phyloP scores from a whole-genome alignment of 176 grass and related monocot species.

The Lolium multiflorum region DNA sequence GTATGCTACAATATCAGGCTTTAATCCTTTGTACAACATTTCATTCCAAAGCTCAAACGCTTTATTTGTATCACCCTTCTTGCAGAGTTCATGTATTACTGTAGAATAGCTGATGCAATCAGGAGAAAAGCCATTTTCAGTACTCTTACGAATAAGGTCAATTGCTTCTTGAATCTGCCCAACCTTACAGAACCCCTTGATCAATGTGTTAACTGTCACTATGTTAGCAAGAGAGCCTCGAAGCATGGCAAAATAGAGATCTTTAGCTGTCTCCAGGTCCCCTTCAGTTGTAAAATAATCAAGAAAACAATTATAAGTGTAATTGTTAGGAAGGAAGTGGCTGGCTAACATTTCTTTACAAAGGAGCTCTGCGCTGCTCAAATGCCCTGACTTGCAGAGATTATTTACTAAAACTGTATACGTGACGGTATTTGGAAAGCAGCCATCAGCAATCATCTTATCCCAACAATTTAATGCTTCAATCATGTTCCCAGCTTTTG shows the following conservation, averaged over 20 bases:
- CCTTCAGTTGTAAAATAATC: conserved; percentile 32
- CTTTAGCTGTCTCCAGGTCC: conserved; percentile 20
- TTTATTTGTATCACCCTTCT: conserved; percentile 27
- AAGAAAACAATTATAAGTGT: conserved; percentile 29
- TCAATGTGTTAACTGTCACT: conserved; percentile 27
- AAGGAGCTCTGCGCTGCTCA: conserved; percentile 16
- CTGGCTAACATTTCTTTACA: conserved; percentile 29
- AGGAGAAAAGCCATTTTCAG: not conserved
- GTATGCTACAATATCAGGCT: conserved; percentile 30
- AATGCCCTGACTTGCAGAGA: conserved; percentile 31
- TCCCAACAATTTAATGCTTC: conserved; percentile 22
- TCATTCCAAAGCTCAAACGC: conserved; percentile 33
- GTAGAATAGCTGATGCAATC: conserved; percentile 29
- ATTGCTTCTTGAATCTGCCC: conserved; percentile 31
- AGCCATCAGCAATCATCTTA: conserved; percentile 25
- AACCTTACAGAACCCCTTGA: conserved; percentile 29
- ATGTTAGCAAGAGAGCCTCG: conserved; percentile 28
- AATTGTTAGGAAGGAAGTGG: conserved; percentile 23
- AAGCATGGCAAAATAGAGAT: conserved; percentile 22
- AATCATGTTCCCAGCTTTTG: conserved; percentile 13
- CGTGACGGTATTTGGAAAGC: conserved; percentile 10
- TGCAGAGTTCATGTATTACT: conserved; percentile 27
- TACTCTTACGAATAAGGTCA: conserved; percentile 10
- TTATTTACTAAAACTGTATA: conserved; percentile 25
- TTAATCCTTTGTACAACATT: conserved; percentile 7